Evolutionary conservation across 176 grass and related monocot species (phyloP), one percentile per base, ranked within the genome.

Genomic region (Avena eriantha): DNA sequence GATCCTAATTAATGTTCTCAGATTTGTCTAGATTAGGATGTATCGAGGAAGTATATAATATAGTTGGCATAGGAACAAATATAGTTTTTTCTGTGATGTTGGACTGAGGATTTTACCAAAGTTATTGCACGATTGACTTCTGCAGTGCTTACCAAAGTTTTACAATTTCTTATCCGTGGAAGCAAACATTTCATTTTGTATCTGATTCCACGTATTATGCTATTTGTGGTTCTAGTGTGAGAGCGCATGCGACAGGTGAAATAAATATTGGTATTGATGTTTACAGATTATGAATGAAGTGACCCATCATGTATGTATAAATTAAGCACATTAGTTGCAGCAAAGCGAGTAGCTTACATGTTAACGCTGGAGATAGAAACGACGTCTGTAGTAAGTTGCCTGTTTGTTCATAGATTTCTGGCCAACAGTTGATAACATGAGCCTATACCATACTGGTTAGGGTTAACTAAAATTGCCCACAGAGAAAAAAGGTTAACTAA

Each of bases 251-350:
- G 2, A 24, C 26, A 10, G 1, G 43, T 81, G 29, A 5, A 79
- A n/a, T 45, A 73, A 24, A 31, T 43, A 41, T 85, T 0, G 14
- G 11, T 49, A 17, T 21, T 63, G 21, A 23, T 72, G 21, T 51
- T 84, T 70, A 72, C 36, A 78, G 6, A 24, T 83, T 78, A 24
- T 51, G 56, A 88, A 29, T 56, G 53, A 16, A 5, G 53, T 56
- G 53, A 56, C 53, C 17, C 53, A 56, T 56, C 53, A 19, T 56
- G 17, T 56, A 56, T 18, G 18, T 58, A 10, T 10, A 22, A 22
- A 59, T 26, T 68, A 77, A 66, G 33, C 26, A 17, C 29, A 63
- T 83, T 61, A 73, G 34, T 71, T 83, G 80, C 81, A 83, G 19
- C 78, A 76, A 45, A 76, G 13, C 24, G 9, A 35, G 10, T 63